phyloP scores from a whole-genome alignment of 2,329 filamentous ascomycete species.

The Dissoconium aciculare region DNA sequence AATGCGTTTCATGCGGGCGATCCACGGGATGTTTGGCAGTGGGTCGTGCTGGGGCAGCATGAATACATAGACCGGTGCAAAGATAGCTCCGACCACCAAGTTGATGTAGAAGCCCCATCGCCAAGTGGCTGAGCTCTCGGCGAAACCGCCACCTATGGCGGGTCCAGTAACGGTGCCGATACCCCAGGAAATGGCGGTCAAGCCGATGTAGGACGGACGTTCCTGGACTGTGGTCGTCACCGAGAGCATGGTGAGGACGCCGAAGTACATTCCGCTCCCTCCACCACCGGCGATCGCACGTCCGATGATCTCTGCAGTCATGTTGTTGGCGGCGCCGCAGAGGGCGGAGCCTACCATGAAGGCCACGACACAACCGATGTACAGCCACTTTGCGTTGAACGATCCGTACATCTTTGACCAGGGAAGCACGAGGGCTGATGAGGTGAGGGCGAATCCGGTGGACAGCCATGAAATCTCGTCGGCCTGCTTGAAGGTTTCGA shows the following conservation, averaged over 20 bases:
- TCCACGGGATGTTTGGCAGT: conserved; percentile 3
- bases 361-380: conserved; percentile 14
- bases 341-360: conserved; percentile 20
- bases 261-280: conserved; percentile 21
- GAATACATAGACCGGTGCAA: conserved; percentile 32
- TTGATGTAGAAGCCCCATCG: conserved; percentile 42
- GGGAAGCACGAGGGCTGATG: background rate
- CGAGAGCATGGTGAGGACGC: conserved; percentile 8
- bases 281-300: conserved; percentile 21
- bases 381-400: conserved; percentile 19
- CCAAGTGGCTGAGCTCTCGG: conserved; percentile 16
- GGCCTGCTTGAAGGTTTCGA: background rate
- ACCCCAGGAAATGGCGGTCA: background rate
- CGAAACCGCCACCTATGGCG: conserved; percentile 22
- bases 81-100: conserved; percentile 32
- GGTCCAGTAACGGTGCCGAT: conserved; percentile 15
- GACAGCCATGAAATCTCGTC: background rate
- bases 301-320: conserved; percentile 21
- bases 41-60: conserved; percentile 24
- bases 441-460: background rate
- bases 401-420: conserved; percentile 11
- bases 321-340: conserved; percentile 22
- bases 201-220: background rate
- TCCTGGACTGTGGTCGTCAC: background rate
- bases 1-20: conserved; percentile 17